Evolutionary conservation across 1,284 basidiomycete genomes (phyloP), one percentile per base, ranked within the genome.

Genomic region (Tilletia horrida): DNA sequence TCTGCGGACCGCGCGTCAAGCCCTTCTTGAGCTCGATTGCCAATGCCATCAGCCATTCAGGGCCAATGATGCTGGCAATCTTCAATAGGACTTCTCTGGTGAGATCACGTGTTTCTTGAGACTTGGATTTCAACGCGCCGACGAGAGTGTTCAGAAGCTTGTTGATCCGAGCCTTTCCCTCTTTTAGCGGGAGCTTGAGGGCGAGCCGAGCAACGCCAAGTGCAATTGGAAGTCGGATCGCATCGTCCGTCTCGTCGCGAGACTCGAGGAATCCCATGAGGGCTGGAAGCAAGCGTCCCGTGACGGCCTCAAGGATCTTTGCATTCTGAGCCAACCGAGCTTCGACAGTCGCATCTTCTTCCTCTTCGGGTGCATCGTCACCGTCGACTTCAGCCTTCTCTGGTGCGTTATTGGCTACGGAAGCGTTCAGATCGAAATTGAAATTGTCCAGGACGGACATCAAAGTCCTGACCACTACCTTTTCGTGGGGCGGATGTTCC

Each of bases 41-140:
- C 29, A 92, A 85, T 25, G 88, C 82, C 0, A 89, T 86, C 2
- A 98, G 87, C 80, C 91, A 92, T 0, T 85, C 81, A 0, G 90
- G 87, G 0, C 92, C 93, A 4, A 96, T 84, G 29, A 86, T 85
- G 35, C 89, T 85, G 2, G 88, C 88, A 64, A 98, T 93, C 67
- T 90, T 91, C 80, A 88, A 89, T 6, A 97, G 83, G 0, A 92
- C 91, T 66, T 93, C 91, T 14, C 93, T 87, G 2, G 90, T 88
- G 45, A 95, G 86, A 77, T 97, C 93, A 67, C 96, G 87, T 0
- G 93, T 94, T 75, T 97, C 93, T 81, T 96, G 93, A 25, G 93
- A 93, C 78, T 89, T 91, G 83, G 92, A 93, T 13, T 92, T 89
- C 66, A 98, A 85, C 55, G 92, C 89, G 77, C 96, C 93, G 66